Evolutionary conservation across 163 green algal genomes (phyloP), one percentile per base, ranked within the genome.

Genomic region (Chlorella variabilis): DNA sequence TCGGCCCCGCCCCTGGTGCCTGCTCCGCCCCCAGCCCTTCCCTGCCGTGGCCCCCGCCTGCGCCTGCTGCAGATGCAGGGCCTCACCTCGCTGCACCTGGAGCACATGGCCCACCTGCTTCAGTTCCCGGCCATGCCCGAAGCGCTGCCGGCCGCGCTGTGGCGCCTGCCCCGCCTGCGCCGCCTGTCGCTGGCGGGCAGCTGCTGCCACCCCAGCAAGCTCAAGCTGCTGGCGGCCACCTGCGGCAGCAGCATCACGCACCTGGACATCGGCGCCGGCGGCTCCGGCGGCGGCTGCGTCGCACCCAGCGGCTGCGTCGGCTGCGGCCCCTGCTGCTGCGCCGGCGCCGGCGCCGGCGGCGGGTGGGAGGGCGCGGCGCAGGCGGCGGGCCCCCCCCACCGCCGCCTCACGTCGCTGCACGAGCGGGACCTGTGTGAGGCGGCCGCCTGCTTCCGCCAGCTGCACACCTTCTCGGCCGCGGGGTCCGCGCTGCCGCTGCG

Each of bases 121-220:
- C 45, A 70, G 45, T 56, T 51, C 38, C 59, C 66, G 8, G 51
- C 49, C 23, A 75, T 74, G 48, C 67, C 66, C 15, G 58, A 85
- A 54, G 38, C 15, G 39, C 38, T 62, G 39, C 54, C 80, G 3
- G 70, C 56, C 1, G 71, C 70, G 13, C 68, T 85, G n/a, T 85
- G 80, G 80, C 75, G 58, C 54, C 54, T 62, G 75, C 71, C 67
- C 1, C 63, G 49, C 54, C 80, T 85, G 41, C 70, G 70, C n/a
- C 0, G 7, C 18, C 56, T 81, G 7, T 74, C 36, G 15, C 54
- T 81, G 23, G 81, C 71, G 1, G 81, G 81, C 34, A 62, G 49
- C 39, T 66, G 51, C 58, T 38, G 42, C 51, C 69, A 81, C 62
- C 70, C 81, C 27, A 69, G 31, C 65, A 86, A 82, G 48, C 77